Evolutionary conservation across 345 rosid genomes (phyloP), one percentile per base, ranked within the genome.

Genomic region (Chamaenerion angustifolium): DNA sequence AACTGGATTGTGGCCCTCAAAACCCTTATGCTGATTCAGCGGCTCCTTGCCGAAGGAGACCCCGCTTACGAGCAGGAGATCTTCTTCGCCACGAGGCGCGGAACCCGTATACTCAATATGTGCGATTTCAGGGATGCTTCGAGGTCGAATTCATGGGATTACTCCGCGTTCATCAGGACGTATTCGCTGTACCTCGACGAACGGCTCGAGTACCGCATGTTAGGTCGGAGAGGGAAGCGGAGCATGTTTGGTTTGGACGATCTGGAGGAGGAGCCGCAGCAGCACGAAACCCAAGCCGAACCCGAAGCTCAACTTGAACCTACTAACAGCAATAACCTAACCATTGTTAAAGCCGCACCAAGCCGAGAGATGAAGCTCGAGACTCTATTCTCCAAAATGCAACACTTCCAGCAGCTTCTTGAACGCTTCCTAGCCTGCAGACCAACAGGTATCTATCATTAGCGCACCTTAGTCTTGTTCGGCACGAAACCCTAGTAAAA

Each of bases 1-100:
- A 81, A 78, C 51, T 90, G 98, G 98, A 75, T 76, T 4, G 98
- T 90, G 5, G 98, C 98, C 0, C 64, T 90, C 18, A 90, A 86
- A 61, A 78, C 96, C 1, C 70, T 90, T 11, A 67, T 80, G 23
- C 27, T 90, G 49, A 60, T 90, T 60, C 96, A 90, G 21, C 64
- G 89, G 1, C 64, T 86, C 16, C 64, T 86, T 0, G 57, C 67
- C 0, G 87, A 82, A 12, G 96, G 96, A 0, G 96, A 83, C 56
- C 76, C 76, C 0, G 79, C 81, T 0, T 86, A 78, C 25, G 87
- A 83, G 65, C 93, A 90, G 49, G 96, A 90, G 82, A 75, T 90
- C 12, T 83, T 86, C 75, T 83, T 90, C n/a, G 75, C 96, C 0
- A 90, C 98, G 0, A 70, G 95, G 52, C 74, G 78, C 1, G 98